Percentiles rank a stretch among this genome's conserved stretches.
Conservation (phyloP, 1,139 yeast species). For the Saccharomyces hybrid region DNA sequence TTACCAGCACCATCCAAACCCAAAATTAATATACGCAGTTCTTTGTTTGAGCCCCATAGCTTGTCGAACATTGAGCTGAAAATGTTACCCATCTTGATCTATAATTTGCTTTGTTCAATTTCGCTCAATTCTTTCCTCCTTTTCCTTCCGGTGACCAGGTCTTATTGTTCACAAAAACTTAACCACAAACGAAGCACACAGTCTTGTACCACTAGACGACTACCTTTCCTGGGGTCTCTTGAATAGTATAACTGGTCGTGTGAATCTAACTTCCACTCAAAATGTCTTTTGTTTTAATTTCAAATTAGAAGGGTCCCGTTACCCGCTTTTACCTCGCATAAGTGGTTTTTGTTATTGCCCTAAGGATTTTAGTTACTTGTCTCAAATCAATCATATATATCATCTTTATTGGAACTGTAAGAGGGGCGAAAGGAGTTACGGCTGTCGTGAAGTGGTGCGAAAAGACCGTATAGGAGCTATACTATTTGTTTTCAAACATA, state of each 20-base stretch:
- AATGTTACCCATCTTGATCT: constrained; percentile 60
- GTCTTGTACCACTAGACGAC: background rate
- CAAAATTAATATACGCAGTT: constrained; percentile 80
- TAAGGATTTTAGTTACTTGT: background rate
- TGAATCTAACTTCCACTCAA: background rate
- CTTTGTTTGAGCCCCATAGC: constrained; percentile 86
- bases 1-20: constrained; percentile 99
- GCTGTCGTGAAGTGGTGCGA: background rate
- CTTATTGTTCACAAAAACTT: background rate
- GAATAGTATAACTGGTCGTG: background rate
- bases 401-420: background rate
- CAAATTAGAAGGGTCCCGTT: background rate
- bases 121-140: background rate
- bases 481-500: background rate
- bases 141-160: background rate
- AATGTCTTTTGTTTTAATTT: background rate
- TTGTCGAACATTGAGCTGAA: constrained; percentile 80
- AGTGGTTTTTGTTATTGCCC: background rate
- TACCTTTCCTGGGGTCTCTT: background rate
- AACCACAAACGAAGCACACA: background rate
- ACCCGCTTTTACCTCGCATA: background rate
- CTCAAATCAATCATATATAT: background rate
- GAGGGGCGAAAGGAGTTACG: background rate
- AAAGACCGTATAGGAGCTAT: background rate
- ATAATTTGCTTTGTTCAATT: background rate